A percentile compares a stretch with the other conserved stretches of the same genome.
Conservation (phyloP, 169 alveolate genomes). For the Plasmodium gaboni region DNA sequence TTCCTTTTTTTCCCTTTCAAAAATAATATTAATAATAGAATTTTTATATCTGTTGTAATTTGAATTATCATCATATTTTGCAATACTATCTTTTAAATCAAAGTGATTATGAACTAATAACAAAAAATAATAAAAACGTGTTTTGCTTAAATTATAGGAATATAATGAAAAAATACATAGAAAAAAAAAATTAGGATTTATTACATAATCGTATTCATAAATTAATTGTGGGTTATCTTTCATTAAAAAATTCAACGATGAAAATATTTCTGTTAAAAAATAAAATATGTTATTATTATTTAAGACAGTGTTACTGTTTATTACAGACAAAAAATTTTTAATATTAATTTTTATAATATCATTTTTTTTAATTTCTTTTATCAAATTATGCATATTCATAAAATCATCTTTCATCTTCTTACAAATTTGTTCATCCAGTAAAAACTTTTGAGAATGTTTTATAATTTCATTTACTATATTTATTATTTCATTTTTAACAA, state of each 20-base stretch:
- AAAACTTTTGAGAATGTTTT: constrained; percentile 44
- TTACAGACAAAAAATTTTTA: constrained; percentile 14
- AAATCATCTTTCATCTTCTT: constrained; percentile 52
- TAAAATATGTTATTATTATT: constrained; percentile 67
- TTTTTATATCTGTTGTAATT: constrained; percentile 40
- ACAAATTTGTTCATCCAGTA: constrained; percentile 46
- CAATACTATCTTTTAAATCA: constrained; percentile 17
- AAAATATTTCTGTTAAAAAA: constrained; percentile 70
- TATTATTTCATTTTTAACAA: constrained; percentile 64
- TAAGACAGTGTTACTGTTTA: constrained; percentile 38
- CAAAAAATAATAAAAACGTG: constrained; percentile 71
- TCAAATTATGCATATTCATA: constrained; percentile 39
- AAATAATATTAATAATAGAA: constrained; percentile 44
- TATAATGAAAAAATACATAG: constrained; percentile 61
- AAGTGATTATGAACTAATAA: constrained; percentile 53
- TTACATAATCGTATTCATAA: constrained; percentile 36
- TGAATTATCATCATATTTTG: constrained; percentile 43
- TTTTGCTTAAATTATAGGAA: constrained; percentile 59
- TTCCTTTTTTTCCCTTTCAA: constrained; percentile 61
- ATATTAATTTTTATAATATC: constrained; percentile 48
- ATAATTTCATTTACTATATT: constrained; percentile 41
- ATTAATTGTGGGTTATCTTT: constrained; percentile 31
- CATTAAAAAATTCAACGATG: constrained; percentile 48
- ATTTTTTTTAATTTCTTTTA: constrained; percentile 65
- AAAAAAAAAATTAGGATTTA: constrained; percentile 65